A percentile compares a stretch with the other conserved stretches of the same genome.
phyloP scores from a whole-genome alignment of 805 yeast genomes.

The Teunomyces stri region DNA sequence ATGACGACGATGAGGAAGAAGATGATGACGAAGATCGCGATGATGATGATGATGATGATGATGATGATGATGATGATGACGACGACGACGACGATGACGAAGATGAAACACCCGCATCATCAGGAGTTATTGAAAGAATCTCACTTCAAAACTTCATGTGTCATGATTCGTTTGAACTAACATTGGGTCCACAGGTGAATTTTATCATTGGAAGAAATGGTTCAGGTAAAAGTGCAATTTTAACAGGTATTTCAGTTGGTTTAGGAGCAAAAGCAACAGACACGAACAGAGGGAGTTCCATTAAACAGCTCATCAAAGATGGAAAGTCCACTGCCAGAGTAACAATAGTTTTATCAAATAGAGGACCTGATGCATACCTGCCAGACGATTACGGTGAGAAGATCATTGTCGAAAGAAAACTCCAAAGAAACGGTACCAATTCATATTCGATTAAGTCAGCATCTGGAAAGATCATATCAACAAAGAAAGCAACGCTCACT shows the following conservation, averaged over 20 bases:
- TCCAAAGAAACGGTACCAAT: slow-evolving; percentile 51
- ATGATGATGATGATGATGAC: slow-evolving; percentile 13
- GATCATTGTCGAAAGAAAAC: slow-evolving; percentile 67
- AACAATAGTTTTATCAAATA: slow-evolving; percentile 60
- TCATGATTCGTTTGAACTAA: slow-evolving; percentile 74
- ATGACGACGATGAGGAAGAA: slow-evolving; percentile 6
- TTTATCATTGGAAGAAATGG: slow-evolving; percentile 91
- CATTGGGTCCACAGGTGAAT: slow-evolving; percentile 76
- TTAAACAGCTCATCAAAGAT: slow-evolving; percentile 70
- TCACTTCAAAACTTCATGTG: slow-evolving; percentile 81
- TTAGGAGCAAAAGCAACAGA: slow-evolving; percentile 85
- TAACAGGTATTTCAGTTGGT: slow-evolving; percentile 85
- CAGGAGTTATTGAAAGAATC: slow-evolving; percentile 70
- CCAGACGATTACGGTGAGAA: slow-evolving; percentile 65
- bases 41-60: slow-evolving; percentile 11
- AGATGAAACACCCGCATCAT: slow-evolving; percentile 29
- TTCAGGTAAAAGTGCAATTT: slow-evolving; percentile 83
- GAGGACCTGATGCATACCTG: slow-evolving; percentile 62
- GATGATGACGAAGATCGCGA: slow-evolving; percentile 8
- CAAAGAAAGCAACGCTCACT: slow-evolving; percentile 63
- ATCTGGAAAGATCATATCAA: slow-evolving; percentile 51
- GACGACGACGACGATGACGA: slow-evolving; percentile 15
- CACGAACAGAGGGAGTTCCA: slow-evolving; percentile 77
- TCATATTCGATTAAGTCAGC: slow-evolving; percentile 56
- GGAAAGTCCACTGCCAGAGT: slow-evolving; percentile 72